Evolutionary conservation across 2,329 filamentous ascomycete species (phyloP).

Genomic region (Acarospora socialis): DNA sequence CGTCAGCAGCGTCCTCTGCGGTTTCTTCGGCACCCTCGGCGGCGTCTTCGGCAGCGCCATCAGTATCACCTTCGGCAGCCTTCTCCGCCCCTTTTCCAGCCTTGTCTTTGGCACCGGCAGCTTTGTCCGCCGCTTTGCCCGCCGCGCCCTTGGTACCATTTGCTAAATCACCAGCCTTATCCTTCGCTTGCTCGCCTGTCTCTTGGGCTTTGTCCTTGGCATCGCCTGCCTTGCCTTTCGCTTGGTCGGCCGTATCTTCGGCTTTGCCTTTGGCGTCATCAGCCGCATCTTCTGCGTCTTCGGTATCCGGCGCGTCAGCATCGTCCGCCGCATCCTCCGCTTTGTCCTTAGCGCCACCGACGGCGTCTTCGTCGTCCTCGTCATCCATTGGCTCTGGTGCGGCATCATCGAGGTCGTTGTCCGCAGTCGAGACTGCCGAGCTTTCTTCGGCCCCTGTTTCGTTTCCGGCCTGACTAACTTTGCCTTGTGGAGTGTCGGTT

Average conservation of each 20-base stretch:
- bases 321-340: slow-evolving; percentile 13
- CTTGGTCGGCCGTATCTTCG: slow-evolving; percentile 33
- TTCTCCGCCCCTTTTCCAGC: slow-evolving; percentile 2
- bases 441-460: slow-evolving; percentile 13
- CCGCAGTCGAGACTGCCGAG: slow-evolving; percentile 9
- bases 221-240: neutral
- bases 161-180: slow-evolving; percentile 1
- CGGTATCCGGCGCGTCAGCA: slow-evolving; percentile 9
- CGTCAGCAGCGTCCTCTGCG: slow-evolving; percentile 10
- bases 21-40: slow-evolving; percentile 13
- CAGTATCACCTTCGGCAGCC: slow-evolving; percentile 14
- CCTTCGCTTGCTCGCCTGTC: too few relatives aligned
- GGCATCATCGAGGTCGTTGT: slow-evolving; percentile 4
- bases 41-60: slow-evolving; percentile 10
- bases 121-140: slow-evolving; percentile 10
- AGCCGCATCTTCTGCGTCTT: slow-evolving; percentile 31
- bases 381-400: neutral
- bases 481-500: slow-evolving; percentile 11
- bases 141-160: slow-evolving; percentile 7
- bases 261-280: slow-evolving; percentile 44
- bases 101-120: slow-evolving; percentile 8
- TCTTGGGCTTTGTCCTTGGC: slow-evolving; percentile 2
- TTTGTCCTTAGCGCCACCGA: slow-evolving; percentile 12
- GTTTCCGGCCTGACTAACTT: slow-evolving; percentile 12
- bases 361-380: slow-evolving; percentile 13